phyloP scores from a whole-genome alignment of 2,329 filamentous ascomycete species.

The Coniochaeta ligniaria region DNA sequence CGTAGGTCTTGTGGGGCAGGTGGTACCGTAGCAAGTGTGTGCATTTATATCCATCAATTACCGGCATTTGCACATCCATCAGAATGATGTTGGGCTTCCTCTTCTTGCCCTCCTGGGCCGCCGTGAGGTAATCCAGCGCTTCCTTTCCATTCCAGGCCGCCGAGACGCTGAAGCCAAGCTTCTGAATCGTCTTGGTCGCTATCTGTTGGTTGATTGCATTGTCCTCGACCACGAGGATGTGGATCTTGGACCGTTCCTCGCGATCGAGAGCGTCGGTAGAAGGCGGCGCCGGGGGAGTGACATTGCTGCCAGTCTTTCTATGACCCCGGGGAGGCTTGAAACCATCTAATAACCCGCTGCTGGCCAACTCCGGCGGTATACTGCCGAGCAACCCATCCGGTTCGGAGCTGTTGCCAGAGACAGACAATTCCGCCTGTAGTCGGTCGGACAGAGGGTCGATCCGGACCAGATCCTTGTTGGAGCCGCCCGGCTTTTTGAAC shows the following conservation, averaged over 20 bases:
- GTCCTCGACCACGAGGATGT: slow-evolving; percentile 75
- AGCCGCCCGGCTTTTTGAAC: slow-evolving; percentile 60
- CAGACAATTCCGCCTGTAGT: slow-evolving; percentile 53
- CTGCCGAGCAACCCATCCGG: slow-evolving; percentile 41
- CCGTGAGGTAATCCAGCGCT: slow-evolving; percentile 64
- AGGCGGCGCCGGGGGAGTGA: slow-evolving; percentile 8
- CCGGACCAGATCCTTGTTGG: slow-evolving; percentile 44
- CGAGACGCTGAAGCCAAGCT: slow-evolving; percentile 63
- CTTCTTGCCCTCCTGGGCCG: slow-evolving; percentile 40
- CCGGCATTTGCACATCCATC: slow-evolving; percentile 72
- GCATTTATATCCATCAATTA: slow-evolving; percentile 71
- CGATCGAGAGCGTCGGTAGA: slow-evolving; percentile 41
- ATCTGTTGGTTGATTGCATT: slow-evolving; percentile 38
- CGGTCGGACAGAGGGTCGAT: slow-evolving; percentile 61
- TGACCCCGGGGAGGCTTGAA: slow-evolving; percentile 20
- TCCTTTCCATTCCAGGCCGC: slow-evolving; percentile 75
- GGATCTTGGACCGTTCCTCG: slow-evolving; percentile 53
- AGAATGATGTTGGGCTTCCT: slow-evolving; percentile 66
- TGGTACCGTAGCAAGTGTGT: slow-evolving; percentile 68
- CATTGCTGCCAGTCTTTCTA: slow-evolving; percentile 18
- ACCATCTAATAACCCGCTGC: slow-evolving; percentile 6
- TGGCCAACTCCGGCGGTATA: slow-evolving; percentile 25
- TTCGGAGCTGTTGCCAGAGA: slow-evolving; percentile 63
- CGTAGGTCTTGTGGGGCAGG: slow-evolving; percentile 52
- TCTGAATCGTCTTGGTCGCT: slow-evolving; percentile 66